Percentiles rank a stretch among this genome's conserved stretches.
phyloP scores from a whole-genome alignment of 129 eudicot species.

The Flaveria robusta region DNA sequence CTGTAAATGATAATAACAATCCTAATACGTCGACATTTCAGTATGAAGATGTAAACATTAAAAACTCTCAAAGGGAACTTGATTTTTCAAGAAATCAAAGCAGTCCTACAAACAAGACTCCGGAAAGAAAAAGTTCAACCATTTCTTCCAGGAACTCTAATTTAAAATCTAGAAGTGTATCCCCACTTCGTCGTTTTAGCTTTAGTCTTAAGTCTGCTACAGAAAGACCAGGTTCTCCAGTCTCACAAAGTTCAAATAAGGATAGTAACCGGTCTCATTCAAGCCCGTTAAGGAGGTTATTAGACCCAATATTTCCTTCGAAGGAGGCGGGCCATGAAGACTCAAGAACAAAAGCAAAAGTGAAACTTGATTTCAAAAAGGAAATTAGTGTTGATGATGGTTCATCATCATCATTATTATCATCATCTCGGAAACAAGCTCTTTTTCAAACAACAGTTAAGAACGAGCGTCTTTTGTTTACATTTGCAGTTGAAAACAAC shows the following conservation, averaged over 20 bases:
- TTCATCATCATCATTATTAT: conserved; percentile 19
- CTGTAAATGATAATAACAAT: conserved; percentile 5
- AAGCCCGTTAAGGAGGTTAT: conserved; percentile 80
- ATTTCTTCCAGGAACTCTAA: conserved; percentile 26
- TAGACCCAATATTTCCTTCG: conserved; percentile 68
- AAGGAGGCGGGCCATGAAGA: conserved; percentile 43
- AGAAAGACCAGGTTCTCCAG: conserved; percentile 37
- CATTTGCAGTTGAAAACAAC: conserved; percentile 75
- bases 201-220: conserved; percentile 40
- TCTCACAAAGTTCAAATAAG: conserved; percentile 25
- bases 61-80: conserved; percentile 21
- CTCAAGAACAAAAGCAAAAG: conserved; percentile 34
- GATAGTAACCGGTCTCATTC: conserved; percentile 33
- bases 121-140: conserved; percentile 33
- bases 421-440: conserved; percentile 52
- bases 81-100: conserved; percentile 21
- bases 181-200: conserved; percentile 74
- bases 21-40: conserved; percentile 15
- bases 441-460: conserved; percentile 71
- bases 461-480: conserved; percentile 72
- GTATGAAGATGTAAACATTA: conserved; percentile 17
- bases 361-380: conserved; percentile 33
- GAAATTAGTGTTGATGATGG: conserved; percentile 29
- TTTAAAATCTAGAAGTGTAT: conserved; percentile 53
- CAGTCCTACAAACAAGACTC: conserved; percentile 28